Evolutionary conservation across 2,329 filamentous ascomycete genomes (phyloP), one percentile per base, ranked within the genome.

Genomic region (Pseudocercospora macadamiae): DNA sequence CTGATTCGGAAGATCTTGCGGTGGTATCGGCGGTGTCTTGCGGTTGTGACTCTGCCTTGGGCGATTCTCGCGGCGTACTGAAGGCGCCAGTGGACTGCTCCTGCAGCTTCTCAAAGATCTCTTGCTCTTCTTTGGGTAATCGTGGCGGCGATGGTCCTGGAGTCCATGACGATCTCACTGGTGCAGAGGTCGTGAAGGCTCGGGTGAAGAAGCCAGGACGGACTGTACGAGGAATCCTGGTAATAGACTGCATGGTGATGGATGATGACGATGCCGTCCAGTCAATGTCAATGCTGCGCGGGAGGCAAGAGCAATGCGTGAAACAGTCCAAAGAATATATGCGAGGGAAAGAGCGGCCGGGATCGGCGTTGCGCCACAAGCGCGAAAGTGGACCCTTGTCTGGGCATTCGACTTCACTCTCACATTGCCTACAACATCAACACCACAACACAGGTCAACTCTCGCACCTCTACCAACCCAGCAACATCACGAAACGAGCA

Each of bases 41-140:
- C n/a, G n/a, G n/a, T n/a, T n/a, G 54, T 3, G 36, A 34, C 18
- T 64, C 59, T 9, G 26, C 25, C 25, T 19, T 23, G 23, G 36
- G 14, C 48, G 47, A 10, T 53, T 19, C 74, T 66, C 51, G 70
- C 68, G 79, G 89, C 68, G 84, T 95, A 78, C 79, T 95, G 77
- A 85, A 97, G 63, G 77, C 95, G 63, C 83, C 91, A 64, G 86
- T 96, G 66, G 80, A 96, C 72, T 82, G 81, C 67, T 85, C 85
- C 73, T 97, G 92, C 3, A 97, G 88, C 39, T 87, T 83, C 76
- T 97, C 93, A 74, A 95, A 96, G 65, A 96, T 85, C 73, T 92
- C 90, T 79, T 97, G 93, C 68, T 96, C 88, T 75, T 90, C 87
- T 69, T 91, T 87, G 5, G 93, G 91, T 9, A 97, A 90, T 49